Conservation (phyloP, 208 protist genomes). For the Acanthamoeba sp. region DNA sequence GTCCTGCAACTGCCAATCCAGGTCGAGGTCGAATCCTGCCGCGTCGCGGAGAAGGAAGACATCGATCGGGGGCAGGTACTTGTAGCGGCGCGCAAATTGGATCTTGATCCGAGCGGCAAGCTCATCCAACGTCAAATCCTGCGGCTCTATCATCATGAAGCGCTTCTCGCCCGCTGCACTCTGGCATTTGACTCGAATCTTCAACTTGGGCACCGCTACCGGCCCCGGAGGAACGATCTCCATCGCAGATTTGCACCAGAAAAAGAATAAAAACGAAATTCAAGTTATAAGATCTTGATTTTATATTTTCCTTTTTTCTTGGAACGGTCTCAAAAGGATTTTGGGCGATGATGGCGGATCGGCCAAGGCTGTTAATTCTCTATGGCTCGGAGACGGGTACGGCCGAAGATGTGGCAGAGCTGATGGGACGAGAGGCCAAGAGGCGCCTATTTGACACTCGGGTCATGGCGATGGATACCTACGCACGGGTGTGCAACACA, state of each 20-base stretch:
- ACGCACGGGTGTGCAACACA: constrained; percentile 72
- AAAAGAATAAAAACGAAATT: neutral
- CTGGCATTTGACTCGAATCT: neutral
- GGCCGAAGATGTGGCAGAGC: constrained; percentile 87
- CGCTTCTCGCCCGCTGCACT: neutral
- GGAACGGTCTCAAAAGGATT: neutral
- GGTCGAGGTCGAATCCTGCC: neutral
- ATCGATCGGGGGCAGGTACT: neutral
- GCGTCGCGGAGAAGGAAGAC: neutral
- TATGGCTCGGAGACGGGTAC: constrained; percentile 88
- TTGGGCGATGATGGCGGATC: neutral
- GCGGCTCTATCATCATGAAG: neutral
- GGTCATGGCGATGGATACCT: constrained; percentile 82
- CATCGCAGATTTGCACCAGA: neutral
- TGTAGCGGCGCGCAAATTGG: neutral
- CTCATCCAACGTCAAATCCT: neutral
- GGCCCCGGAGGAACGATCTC: neutral
- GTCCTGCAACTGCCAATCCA: neutral
- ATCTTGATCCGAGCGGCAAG: neutral
- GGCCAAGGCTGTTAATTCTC: constrained; percentile 74
- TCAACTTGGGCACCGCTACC: neutral
- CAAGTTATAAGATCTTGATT: too few species aligned
- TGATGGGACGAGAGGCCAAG: constrained; percentile 81
- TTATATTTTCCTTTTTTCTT: too few species aligned
- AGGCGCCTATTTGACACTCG: constrained; percentile 69